Evolutionary conservation across 2,329 filamentous ascomycete genomes (phyloP).

Genomic region (Arthrobotrys megalospora): DNA sequence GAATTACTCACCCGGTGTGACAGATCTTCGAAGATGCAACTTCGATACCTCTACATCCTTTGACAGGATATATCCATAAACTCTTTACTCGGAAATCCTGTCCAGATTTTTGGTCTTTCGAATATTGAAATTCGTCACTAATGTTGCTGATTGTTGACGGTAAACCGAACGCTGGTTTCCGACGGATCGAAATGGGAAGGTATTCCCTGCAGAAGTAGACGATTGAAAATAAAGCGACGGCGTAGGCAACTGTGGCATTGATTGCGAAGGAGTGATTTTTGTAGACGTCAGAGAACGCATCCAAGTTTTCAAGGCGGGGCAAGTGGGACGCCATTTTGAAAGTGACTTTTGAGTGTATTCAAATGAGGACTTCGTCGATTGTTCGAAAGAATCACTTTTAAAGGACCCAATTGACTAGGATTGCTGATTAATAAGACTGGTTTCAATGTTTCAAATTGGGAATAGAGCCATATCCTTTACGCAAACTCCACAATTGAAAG

Average conservation of each 20-base stretch:
- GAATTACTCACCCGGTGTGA: conserved; percentile 55
- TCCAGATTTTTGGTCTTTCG: conserved; percentile 66
- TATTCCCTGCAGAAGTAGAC: conserved; percentile 48
- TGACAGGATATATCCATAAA: conserved; percentile 85
- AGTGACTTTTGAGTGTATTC: neutral
- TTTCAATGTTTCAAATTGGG: conserved; percentile 9
- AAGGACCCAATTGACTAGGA: conserved; percentile 9
- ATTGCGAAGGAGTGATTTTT: conserved; percentile 41
- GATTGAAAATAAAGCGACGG: conserved; percentile 27
- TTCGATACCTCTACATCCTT: conserved; percentile 85
- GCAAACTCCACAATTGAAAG: conserved; percentile 12
- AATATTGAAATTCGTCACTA: conserved; percentile 72
- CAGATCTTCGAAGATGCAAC: conserved; percentile 77
- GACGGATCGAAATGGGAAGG: conserved; percentile 34
- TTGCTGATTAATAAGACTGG: conserved; percentile 31
- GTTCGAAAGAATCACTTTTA: conserved; percentile 3
- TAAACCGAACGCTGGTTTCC: conserved; percentile 47
- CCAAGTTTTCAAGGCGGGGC: conserved; percentile 44
- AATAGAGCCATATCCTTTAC: conserved; percentile 26
- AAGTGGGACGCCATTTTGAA: conserved; percentile 50
- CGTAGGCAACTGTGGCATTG: conserved; percentile 42
- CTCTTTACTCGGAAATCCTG: conserved; percentile 74
- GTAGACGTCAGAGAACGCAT: conserved; percentile 42
- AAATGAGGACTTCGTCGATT: neutral
- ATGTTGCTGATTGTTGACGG: conserved; percentile 69